phyloP scores from a whole-genome alignment of 305 asterid genomes.

The Solanum hybrid region DNA sequence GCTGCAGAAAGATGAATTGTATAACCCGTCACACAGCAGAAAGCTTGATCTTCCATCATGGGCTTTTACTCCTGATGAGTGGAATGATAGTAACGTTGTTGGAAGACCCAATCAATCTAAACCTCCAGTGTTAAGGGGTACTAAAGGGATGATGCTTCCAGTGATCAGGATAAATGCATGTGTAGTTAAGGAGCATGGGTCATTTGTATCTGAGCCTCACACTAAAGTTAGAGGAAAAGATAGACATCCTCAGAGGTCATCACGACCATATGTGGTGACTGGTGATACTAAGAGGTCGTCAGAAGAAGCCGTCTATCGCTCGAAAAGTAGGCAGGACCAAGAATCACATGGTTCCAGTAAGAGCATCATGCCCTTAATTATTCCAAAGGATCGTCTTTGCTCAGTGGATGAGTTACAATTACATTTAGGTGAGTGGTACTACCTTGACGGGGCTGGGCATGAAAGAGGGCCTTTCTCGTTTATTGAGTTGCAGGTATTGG shows the following conservation, averaged over 20 bases:
- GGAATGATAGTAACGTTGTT: slow-evolving; percentile 41
- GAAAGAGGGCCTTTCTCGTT: slow-evolving; percentile 84
- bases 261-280: slow-evolving; percentile 35
- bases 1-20: slow-evolving; percentile 73
- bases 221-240: slow-evolving; percentile 67
- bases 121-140: slow-evolving; percentile 48
- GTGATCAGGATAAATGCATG: slow-evolving; percentile 96
- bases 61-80: slow-evolving; percentile 89
- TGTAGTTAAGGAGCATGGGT: slow-evolving; percentile 90
- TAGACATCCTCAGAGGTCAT: slow-evolving; percentile 53
- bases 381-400: slow-evolving; percentile 62
- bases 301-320: slow-evolving; percentile 43
- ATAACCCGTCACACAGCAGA: slow-evolving; percentile 59
- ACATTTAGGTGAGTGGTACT: slow-evolving; percentile 90
- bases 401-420: slow-evolving; percentile 65
- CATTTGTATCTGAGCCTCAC: slow-evolving; percentile 75
- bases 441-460: slow-evolving; percentile 96
- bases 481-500: slow-evolving; percentile 74
- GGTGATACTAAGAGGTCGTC: slow-evolving; percentile 66
- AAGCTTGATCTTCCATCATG: slow-evolving; percentile 82
- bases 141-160: slow-evolving; percentile 81
- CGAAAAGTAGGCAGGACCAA: slow-evolving; percentile 47
- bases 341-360: slow-evolving; percentile 47
- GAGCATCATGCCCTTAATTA: slow-evolving; percentile 30
- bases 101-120: slow-evolving; percentile 47